phyloP scores from a whole-genome alignment of 2,329 filamentous ascomycete species.

The Pseudogymnoascus sp. region DNA sequence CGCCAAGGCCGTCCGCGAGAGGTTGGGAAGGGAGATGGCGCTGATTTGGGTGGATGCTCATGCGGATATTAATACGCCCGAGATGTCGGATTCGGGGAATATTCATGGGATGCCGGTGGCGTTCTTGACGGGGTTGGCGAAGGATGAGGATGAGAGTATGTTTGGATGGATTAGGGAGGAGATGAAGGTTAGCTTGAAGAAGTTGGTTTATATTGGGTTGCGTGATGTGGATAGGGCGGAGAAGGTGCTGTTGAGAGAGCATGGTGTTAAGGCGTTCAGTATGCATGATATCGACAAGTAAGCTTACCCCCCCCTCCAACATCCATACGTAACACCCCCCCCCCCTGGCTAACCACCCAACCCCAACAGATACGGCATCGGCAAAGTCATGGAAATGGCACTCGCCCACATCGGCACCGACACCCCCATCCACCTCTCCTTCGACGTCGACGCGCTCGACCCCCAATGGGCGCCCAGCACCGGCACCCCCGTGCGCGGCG shows the following conservation, averaged over 20 bases:
- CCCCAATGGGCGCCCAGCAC: conserved; percentile 95
- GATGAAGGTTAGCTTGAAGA: conserved; percentile 61
- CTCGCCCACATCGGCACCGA: conserved; percentile 88
- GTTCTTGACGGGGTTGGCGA: conserved; percentile 79
- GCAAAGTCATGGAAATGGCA: conserved; percentile 96
- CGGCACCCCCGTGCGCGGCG: conserved; percentile 87
- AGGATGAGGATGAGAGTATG: conserved; percentile 49
- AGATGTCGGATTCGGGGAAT: conserved; percentile 83
- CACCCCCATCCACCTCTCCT: conserved; percentile 93
- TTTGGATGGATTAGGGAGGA: conserved; percentile 86
- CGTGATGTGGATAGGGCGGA: conserved; percentile 88
- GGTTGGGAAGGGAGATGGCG: conserved; percentile 73
- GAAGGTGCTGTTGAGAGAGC: conserved; percentile 81
- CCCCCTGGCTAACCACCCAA: conserved; percentile 10
- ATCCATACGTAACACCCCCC: background rate
- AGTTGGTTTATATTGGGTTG: conserved; percentile 94
- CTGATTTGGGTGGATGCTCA: conserved; percentile 99
- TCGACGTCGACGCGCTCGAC: conserved; percentile 94
- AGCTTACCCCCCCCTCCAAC: conserved; percentile 21
- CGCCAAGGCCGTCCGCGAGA: conserved; percentile 76
- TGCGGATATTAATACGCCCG: conserved; percentile 94
- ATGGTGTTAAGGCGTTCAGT: conserved; percentile 91
- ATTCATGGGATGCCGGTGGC: conserved; percentile 97
- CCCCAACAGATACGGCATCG: conserved; percentile 69
- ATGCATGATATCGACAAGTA: conserved; percentile 97